These are phyloP conservation scores for Rhexocercosporidium sp. DNA, from an alignment of 2,329 filamentous ascomycete genomes.

Conservation along the genomic window DNA sequence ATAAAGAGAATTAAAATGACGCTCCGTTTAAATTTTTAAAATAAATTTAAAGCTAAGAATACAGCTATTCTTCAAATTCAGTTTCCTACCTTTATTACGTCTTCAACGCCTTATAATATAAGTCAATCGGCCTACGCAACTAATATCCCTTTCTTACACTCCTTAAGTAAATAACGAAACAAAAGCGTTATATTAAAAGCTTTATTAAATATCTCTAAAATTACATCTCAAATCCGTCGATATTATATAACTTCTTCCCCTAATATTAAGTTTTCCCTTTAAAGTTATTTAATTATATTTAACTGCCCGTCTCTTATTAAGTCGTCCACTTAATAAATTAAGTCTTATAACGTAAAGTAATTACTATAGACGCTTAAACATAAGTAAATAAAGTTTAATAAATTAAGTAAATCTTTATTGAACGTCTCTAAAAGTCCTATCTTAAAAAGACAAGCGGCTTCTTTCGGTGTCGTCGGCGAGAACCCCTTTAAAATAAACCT, in stretches of 20 bases:
- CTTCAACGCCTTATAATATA: not conserved
- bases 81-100: not conserved
- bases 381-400: not conserved
- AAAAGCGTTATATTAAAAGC: not conserved
- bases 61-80: not conserved
- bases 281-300: not conserved
- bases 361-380: constrained; percentile 4
- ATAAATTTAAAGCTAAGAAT: not conserved
- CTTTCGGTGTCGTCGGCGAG: not conserved
- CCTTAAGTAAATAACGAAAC: not conserved
- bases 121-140: constrained; percentile 5
- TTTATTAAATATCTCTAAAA: constrained; percentile 2
- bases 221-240: not conserved
- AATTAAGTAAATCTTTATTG: not conserved
- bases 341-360: not conserved
- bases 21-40: constrained; percentile 5
- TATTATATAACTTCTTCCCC: not conserved
- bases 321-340: constrained; percentile 1
- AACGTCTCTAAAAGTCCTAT: not conserved
- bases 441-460: not conserved
- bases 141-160: constrained; percentile 1
- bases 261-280: not conserved
- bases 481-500: not conserved
- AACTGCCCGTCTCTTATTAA: not conserved
- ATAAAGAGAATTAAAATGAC: not conserved